Evolutionary conservation across 1,139 yeast species (phyloP).

Genomic region (Pichia sp.): DNA sequence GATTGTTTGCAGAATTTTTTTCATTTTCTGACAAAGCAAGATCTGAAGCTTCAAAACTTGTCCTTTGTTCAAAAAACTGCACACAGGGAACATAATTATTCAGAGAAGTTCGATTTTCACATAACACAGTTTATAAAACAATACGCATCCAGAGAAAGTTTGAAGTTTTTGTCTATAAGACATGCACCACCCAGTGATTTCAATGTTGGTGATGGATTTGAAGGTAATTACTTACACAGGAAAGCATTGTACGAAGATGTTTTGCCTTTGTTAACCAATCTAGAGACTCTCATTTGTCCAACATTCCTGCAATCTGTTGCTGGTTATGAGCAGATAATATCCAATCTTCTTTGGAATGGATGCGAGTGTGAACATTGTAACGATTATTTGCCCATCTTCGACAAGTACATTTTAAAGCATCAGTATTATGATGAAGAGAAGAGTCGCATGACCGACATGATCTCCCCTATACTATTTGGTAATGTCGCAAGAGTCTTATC

Average conservation of each 20-base stretch:
- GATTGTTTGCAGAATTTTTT: slow-evolving; percentile 42
- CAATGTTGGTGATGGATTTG: slow-evolving; percentile 53
- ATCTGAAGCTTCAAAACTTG: slow-evolving; percentile 35
- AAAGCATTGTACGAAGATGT: slow-evolving; percentile 44
- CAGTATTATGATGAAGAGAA: slow-evolving; percentile 47
- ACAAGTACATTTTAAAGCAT: slow-evolving; percentile 57
- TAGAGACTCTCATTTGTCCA: slow-evolving; percentile 49
- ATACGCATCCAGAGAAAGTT: slow-evolving; percentile 33
- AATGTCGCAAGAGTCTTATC: slow-evolving; percentile 45
- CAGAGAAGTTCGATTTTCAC: slow-evolving; percentile 55
- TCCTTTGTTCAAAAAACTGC: slow-evolving; percentile 45
- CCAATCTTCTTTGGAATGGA: slow-evolving; percentile 72
- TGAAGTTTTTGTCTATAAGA: slow-evolving; percentile 42
- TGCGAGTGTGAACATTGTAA: slow-evolving; percentile 59
- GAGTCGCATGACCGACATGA: slow-evolving; percentile 53
- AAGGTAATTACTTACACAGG: slow-evolving; percentile 65
- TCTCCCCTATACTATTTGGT: slow-evolving; percentile 53
- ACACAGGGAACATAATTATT: slow-evolving; percentile 44
- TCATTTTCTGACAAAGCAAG: slow-evolving; percentile 25
- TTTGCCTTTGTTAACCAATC: slow-evolving; percentile 42
- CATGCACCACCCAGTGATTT: slow-evolving; percentile 52
- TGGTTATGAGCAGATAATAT: slow-evolving; percentile 65
- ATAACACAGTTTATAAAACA: slow-evolving; percentile 42
- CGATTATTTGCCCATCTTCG: slow-evolving; percentile 46
- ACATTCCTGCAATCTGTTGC: slow-evolving; percentile 55